phyloP scores from a whole-genome alignment of 2,329 filamentous ascomycete species.

The Pseudogymnoascus sp. region DNA sequence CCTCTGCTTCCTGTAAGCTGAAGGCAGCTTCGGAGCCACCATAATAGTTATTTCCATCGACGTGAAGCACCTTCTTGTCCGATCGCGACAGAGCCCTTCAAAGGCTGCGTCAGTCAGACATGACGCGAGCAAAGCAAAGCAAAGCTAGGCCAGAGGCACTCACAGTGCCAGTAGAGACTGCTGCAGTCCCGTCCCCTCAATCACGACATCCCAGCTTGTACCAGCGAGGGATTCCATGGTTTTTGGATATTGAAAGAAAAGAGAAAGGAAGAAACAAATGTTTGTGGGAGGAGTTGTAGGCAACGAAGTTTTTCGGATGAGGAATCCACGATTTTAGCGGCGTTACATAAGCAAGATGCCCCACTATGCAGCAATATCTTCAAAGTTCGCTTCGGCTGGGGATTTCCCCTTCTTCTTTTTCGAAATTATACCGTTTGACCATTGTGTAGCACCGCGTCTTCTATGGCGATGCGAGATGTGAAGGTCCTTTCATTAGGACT shows the following conservation, averaged over 20 bases:
- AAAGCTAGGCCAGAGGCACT: constrained; percentile 24
- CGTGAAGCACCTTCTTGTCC: constrained; percentile 81
- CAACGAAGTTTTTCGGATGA: constrained; percentile 8
- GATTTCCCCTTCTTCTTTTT: constrained; percentile 27
- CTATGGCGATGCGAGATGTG: constrained; percentile 31
- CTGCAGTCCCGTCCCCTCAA: constrained; percentile 70
- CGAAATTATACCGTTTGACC: constrained; percentile 33
- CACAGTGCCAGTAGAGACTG: constrained; percentile 76
- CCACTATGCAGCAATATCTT: constrained; percentile 15
- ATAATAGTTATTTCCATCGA: constrained; percentile 85
- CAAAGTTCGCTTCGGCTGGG: constrained; percentile 12
- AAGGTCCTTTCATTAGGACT: constrained; percentile 49
- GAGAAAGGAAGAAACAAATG: constrained; percentile 10
- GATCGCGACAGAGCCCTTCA: constrained; percentile 85
- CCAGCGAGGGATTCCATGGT: constrained; percentile 69
- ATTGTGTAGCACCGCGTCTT: constrained; percentile 29
- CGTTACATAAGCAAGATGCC: constrained; percentile 13
- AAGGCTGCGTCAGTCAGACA: constrained; percentile 66
- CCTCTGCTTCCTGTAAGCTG: constrained; percentile 72
- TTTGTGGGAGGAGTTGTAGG: constrained; percentile 21
- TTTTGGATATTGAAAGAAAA: constrained; percentile 18
- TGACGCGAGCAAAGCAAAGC: constrained; percentile 29
- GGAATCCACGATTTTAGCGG: constrained; percentile 10
- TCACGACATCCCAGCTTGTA: constrained; percentile 71
- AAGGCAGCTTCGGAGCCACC: constrained; percentile 80